Evolutionary conservation across 176 grass and related monocot genomes (phyloP).

Genomic region (Poa annua): DNA sequence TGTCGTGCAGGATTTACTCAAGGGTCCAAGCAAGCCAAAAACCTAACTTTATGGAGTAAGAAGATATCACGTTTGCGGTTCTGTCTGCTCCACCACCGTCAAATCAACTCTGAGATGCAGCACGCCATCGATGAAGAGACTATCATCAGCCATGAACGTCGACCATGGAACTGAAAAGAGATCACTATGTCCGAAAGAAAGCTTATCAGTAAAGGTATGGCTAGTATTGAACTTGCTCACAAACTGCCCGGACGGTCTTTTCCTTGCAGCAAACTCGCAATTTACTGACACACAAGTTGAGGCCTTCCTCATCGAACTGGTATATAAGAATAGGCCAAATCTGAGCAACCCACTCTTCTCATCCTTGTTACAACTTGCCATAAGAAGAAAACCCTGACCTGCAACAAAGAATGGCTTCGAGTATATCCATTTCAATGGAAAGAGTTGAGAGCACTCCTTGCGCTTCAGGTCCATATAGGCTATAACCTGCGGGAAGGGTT

Average conservation of each 20-base stretch:
- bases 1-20: no score
- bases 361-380: not conserved
- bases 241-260: not conserved
- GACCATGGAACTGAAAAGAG: not conserved
- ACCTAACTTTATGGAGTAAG: not conserved
- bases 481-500: slow-evolving; percentile 3
- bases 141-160: not conserved
- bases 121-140: not conserved
- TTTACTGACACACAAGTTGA: not conserved
- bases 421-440: not conserved
- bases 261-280: not conserved
- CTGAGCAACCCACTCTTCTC: not conserved
- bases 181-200: not conserved
- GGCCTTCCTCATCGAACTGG: not conserved
- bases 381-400: not conserved
- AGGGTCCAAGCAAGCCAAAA: not conserved
- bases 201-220: not conserved
- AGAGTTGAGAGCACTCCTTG: not conserved
- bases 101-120: not conserved
- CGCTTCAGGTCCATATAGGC: not conserved
- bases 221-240: not conserved
- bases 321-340: not conserved
- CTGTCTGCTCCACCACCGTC: not conserved
- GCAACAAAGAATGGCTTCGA: not conserved
- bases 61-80: not conserved